A percentile compares a stretch with the other conserved stretches of the same genome.
Evolutionary conservation across 352 stramenopile genomes (phyloP).

Genomic region (Phytophthora hybrid): DNA sequence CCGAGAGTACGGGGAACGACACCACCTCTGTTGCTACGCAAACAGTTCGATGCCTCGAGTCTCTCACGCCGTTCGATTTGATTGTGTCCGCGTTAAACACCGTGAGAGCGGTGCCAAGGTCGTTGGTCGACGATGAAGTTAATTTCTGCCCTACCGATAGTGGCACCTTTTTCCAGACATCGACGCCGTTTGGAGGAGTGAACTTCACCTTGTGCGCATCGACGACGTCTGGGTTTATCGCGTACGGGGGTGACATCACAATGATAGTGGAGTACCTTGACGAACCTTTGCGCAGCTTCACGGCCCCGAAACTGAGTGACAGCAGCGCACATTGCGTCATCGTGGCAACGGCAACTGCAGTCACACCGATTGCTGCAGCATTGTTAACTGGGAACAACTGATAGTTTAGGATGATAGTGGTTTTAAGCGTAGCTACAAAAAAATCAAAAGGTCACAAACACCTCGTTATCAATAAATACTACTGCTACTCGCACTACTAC

Average conservation of each 20-base stretch:
- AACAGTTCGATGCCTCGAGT: background rate
- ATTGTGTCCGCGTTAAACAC: background rate
- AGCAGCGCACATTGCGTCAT: background rate
- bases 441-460: no score
- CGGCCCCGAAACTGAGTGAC: background rate
- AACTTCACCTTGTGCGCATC: background rate
- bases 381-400: background rate
- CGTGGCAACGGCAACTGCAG: background rate
- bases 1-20: background rate
- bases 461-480: no score
- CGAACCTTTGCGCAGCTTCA: background rate
- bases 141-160: background rate
- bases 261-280: background rate
- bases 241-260: background rate
- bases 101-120: background rate
- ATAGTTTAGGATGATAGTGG: no score
- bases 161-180: background rate
- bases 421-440: no score
- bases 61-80: background rate
- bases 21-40: background rate
- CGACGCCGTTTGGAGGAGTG: background rate
- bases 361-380: background rate
- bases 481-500: no score
- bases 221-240: background rate
- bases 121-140: background rate